Base-by-base conservation (phyloP, 768 basidiomycete genomes). In the Suillus fuscotomentosus region DNA sequence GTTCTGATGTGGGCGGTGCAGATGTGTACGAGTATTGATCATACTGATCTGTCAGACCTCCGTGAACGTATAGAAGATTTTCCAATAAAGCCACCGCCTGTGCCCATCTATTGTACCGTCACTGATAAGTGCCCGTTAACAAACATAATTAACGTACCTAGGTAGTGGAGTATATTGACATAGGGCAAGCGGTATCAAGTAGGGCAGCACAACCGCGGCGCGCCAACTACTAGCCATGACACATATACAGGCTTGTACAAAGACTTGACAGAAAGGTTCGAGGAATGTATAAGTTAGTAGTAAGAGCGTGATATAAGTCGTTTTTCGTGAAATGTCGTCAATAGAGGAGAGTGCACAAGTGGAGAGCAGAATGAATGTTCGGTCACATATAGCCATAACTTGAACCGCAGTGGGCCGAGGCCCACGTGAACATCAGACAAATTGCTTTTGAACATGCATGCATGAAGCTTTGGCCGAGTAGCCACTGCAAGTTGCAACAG, bases 1-100 rank as follows among this genome's bases (percentile, higher is more conserved):
- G 72, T 68, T 95, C 90, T 73, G 88, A 85, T 66, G 78, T 84
- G 69, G 86, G 88, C 63, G 89, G 90, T 31, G 93, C 93, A 22
- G 88, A 84, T 39, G 83, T 82, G 75, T 96, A 97, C 3, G 87
- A 84, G 71, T 82, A 92, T 17, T 81, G 71, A 73, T 90, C 88
- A 75, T 75, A 84, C 41, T 82, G 80, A 75, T 94, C 92, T 47
- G 87, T 89, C 73, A 92, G 88, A 56, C 95, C 95, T 43, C 94
- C 95, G 64, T 91, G 88, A 48, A 95, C 78, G 72, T 87, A 87
- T 50, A 96, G 79, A 13, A 80, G 80, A 66, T 86, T 81, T 69
- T 84, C 79, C 27, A 90, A 73, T 50, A 89, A 70, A 22, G 86
- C 83, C 1, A 80, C 77, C 5, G 91, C 90, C 67, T 94, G 92